Base-by-base conservation (phyloP, 257 asterid genomes). In the Primulina eburnea region DNA sequence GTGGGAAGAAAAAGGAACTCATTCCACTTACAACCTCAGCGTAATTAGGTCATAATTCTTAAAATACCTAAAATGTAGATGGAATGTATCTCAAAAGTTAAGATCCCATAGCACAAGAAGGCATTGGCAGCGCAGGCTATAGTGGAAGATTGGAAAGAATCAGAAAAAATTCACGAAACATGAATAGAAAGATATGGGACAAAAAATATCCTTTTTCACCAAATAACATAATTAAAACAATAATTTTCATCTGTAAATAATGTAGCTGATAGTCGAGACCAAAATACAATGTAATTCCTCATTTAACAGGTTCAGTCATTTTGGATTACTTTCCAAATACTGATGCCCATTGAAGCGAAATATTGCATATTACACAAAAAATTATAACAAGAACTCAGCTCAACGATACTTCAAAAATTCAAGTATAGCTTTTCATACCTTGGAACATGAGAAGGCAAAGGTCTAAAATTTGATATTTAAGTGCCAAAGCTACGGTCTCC, bases 401-500 rank as follows among this genome's bases (percentile, higher is more conserved):
- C 26, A 69, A 29, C 20, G 8, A 34, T 69, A 58, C 37, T 21
- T 40, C 64, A 64, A 58, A 65, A 32, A 21, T 62, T 69, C 20
- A 37, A 61, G 62, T 32, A 58, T 6, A 65, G 61, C 64, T 60
- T 58, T 52, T 57, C 72, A 58, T 62, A 59, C 69, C 62, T 58
- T 60, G 33, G 62, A 29, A 68, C 68, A 66, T 65, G 75, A 67
- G 55, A 65, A 5, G 68, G 21, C 16, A 67, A 35, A 58, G 24
- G 37, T 17, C 50, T 32, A 56, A 33, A 59, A 10, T 75, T 71
- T 68, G 67, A 66, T 8, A 4, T 80, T 84, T 78, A 92, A 76
- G 98, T 88, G 81, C 89, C 98, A 73, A 83, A 92, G 87, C 97
- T 84, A 70, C 97, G 96, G 72, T 92, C 93, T 61, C 98, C 98